These are phyloP conservation scores for Terfezia boudieri DNA, from an alignment of 495 filamentous ascomycete genomes.

Conservation along the genomic window DNA sequence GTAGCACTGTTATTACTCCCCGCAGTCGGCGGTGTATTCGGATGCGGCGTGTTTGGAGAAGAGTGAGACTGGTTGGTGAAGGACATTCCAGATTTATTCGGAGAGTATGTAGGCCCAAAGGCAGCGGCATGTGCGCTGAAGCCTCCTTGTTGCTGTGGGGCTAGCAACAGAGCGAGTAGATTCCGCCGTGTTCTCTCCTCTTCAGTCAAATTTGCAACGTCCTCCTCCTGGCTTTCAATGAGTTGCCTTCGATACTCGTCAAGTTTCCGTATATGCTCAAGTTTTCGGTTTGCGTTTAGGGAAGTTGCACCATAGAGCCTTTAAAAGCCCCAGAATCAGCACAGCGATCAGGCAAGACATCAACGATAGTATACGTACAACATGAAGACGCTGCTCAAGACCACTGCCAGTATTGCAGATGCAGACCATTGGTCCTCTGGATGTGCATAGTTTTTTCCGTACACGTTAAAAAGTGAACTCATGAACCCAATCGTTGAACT, in stretches of 20 bases:
- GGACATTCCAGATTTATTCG: neutral
- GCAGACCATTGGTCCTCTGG: slow-evolving; percentile 3
- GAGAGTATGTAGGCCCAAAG: neutral
- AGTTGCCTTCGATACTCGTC: slow-evolving; percentile 5
- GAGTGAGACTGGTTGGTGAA: neutral
- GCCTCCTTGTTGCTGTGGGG: neutral
- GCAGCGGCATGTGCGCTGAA: neutral
- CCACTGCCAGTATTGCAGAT: slow-evolving; percentile 7
- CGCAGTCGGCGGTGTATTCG: neutral
- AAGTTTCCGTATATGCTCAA: slow-evolving; percentile 7
- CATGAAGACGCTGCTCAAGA: slow-evolving; percentile 6
- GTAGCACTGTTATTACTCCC: neutral
- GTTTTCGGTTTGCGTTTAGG: slow-evolving; percentile 4
- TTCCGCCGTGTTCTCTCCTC: slow-evolving; percentile 8
- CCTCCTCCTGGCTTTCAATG: slow-evolving; percentile 4
- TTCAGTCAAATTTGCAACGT: slow-evolving; percentile 3
- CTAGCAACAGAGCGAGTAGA: slow-evolving; percentile 5
- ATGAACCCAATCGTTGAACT: slow-evolving; percentile 6
- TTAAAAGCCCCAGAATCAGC: neutral
- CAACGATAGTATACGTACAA: slow-evolving; percentile 1
- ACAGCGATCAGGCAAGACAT: neutral
- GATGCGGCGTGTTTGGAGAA: neutral
- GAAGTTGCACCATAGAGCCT: slow-evolving; percentile 8
- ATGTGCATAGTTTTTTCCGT: slow-evolving; percentile 5
- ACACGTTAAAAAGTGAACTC: slow-evolving; percentile 10